Conservation (phyloP, 768 basidiomycete species). For the Kwoniella dendrophila region DNA sequence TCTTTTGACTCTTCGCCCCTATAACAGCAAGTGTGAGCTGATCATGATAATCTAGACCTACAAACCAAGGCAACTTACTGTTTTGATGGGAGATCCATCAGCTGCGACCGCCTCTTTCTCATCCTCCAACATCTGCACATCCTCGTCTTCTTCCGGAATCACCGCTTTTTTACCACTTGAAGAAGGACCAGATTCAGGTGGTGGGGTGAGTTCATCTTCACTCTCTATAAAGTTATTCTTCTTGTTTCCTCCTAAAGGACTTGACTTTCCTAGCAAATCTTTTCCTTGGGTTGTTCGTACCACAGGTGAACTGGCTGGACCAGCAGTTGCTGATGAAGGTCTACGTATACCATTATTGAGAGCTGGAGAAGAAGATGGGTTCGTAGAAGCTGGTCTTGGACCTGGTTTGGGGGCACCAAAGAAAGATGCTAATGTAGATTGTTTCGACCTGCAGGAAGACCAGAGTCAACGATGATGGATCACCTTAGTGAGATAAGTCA, state of each 20-base stretch:
- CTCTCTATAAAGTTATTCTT: conserved; percentile 18
- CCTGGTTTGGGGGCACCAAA: conserved; percentile 49
- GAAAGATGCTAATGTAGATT: conserved; percentile 54
- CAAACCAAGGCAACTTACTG: conserved; percentile 39
- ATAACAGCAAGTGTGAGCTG: conserved; percentile 2
- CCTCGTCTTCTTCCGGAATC: conserved; percentile 20
- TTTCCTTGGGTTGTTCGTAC: conserved; percentile 16
- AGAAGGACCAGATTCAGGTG: conserved; percentile 24
- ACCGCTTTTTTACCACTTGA: conserved; percentile 18
- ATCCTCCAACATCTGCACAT: conserved; percentile 29
- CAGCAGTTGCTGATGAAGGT: conserved; percentile 30
- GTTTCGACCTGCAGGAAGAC: conserved; percentile 34
- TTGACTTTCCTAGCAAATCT: conserved; percentile 13
- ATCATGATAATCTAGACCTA: not conserved
- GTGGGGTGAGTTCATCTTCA: conserved; percentile 39
- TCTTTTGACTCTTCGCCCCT: conserved; percentile 41
- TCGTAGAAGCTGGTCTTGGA: conserved; percentile 28
- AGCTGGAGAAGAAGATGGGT: conserved; percentile 30
- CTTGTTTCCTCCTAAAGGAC: not conserved
- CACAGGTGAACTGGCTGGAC: conserved; percentile 29
- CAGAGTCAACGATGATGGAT: not conserved
- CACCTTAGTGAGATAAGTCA: not conserved
- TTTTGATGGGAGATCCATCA: conserved; percentile 39
- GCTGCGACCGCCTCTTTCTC: conserved; percentile 11
- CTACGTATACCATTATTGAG: conserved; percentile 21